Base-by-base conservation (phyloP, 768 basidiomycete genomes). In the Leccinum longicurvipes region DNA sequence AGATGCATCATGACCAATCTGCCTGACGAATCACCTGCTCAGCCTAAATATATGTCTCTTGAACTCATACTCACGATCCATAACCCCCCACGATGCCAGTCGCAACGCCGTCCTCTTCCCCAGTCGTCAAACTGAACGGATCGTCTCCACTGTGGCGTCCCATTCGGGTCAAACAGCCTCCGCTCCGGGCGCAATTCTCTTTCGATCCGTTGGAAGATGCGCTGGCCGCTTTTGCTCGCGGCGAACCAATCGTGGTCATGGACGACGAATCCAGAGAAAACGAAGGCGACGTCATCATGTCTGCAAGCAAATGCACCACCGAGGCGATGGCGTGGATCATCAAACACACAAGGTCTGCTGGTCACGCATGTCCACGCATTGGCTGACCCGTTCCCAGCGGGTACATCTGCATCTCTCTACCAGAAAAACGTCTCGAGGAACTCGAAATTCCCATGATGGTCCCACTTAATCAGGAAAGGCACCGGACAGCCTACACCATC, bases 241-340 rank as follows among this genome's bases (percentile, higher is more conserved):
- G 95, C 2, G 91, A 96, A 67, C 94, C 98, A 61, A 79, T 99
- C 53, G 91, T 99, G 1, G 97, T 98, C 6, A 93, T 98, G 89
- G 97, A 99, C 70, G 96, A 98, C 72, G 91, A 97, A 73, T 78
- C 79, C 60, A 79, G 97, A 57, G 97, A 99, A 75, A 99, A 99
- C 69, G 97, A 99, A 69, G 96, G 97, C 2, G 97, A 99, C 72
- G 75, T 99, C 55, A 93, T 98, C 67, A 88, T 93, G 66, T 85
- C 96, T 14, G 97, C 85, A 3, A 79, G 79, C 24, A 82, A 85
- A 50, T 86, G 91, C 61, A 93, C 94, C 36, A 91, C 93, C 1
- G 91, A 98, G 73, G 91, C 94, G 67, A 98, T 99, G 97, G 96
- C 97, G 1, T 99, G 93, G 93, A 89, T 99, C 82, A 94, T 99